Conservation (phyloP, 345 rosid genomes). For the Iberis pinnata region DNA sequence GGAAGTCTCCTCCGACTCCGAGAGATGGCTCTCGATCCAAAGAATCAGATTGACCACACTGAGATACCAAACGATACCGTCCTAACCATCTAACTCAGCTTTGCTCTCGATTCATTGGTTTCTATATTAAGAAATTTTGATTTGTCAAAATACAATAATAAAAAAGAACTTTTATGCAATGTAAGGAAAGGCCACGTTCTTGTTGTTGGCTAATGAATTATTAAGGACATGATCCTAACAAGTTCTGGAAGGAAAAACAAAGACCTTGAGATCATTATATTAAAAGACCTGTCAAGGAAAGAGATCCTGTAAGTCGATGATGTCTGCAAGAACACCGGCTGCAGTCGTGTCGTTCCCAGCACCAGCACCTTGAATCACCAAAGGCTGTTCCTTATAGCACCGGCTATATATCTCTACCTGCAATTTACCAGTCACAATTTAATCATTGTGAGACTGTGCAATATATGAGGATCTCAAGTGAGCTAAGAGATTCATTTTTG, state of each 20-base stretch:
- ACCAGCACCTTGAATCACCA: slow-evolving; percentile 97
- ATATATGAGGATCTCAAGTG: background rate
- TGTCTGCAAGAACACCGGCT: slow-evolving; percentile 87
- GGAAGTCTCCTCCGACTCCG: slow-evolving; percentile 55
- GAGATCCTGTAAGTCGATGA: slow-evolving; percentile 79
- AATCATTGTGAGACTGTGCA: too few species aligned
- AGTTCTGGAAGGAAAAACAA: too few species aligned
- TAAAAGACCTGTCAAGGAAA: slow-evolving; percentile 33
- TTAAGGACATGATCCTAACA: background rate
- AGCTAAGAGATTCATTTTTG: background rate
- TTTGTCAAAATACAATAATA: background rate
- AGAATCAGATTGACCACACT: slow-evolving; percentile 43
- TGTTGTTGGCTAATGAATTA: background rate
- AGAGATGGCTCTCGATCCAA: slow-evolving; percentile 40
- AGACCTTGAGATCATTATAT: too few species aligned
- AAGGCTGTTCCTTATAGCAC: slow-evolving; percentile 67
- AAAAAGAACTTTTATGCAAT: background rate
- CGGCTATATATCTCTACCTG: slow-evolving; percentile 82
- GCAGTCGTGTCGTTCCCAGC: slow-evolving; percentile 96
- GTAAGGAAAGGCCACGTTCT: slow-evolving; percentile 4
- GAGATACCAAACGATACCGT: slow-evolving; percentile 36
- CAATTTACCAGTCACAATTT: slow-evolving; percentile 17
- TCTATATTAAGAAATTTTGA: slow-evolving; percentile 2
- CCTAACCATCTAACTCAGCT: slow-evolving; percentile 8
- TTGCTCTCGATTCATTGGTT: background rate